Evolutionary conservation across 805 yeast genomes (phyloP).

Genomic region (Debaryomyces maramus): DNA sequence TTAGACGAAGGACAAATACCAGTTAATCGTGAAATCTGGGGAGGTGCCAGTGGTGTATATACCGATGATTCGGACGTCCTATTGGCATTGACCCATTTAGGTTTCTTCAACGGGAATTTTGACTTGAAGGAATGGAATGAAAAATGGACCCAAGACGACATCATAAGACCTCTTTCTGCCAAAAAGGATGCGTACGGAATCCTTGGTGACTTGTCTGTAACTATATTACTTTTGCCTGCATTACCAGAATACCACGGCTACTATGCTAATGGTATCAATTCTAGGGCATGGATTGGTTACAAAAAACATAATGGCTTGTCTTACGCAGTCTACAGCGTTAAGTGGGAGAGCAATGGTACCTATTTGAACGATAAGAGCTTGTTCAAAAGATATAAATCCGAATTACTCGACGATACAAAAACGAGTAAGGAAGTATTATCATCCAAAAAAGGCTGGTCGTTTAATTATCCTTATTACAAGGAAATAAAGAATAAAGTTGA

Average conservation of each 20-base stretch:
- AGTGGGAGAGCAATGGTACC: constrained; percentile 42
- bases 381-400: constrained; percentile 29
- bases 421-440: constrained; percentile 18
- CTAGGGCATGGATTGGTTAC: constrained; percentile 65
- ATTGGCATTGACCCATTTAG: constrained; percentile 72
- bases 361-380: constrained; percentile 29
- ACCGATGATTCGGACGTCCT: constrained; percentile 92
- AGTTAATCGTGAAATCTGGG: constrained; percentile 66
- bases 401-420: constrained; percentile 23
- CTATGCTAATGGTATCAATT: constrained; percentile 65
- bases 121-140: constrained; percentile 35
- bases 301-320: constrained; percentile 78
- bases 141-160: constrained; percentile 26
- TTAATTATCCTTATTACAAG: constrained; percentile 28
- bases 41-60: constrained; percentile 73
- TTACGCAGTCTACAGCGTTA: constrained; percentile 56
- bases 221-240: constrained; percentile 65
- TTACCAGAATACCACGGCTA: constrained; percentile 65
- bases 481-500: constrained; percentile 26
- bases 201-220: constrained; percentile 55
- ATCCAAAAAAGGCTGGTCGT: constrained; percentile 31
- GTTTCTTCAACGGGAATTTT: constrained; percentile 48
- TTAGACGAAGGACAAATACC: constrained; percentile 40
- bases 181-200: constrained; percentile 19
- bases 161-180: constrained; percentile 22